A percentile compares a stretch with the other conserved stretches of the same genome.
Conservation (phyloP, 805 yeast genomes). For the Zygosaccharomyces pseudorouxii region DNA sequence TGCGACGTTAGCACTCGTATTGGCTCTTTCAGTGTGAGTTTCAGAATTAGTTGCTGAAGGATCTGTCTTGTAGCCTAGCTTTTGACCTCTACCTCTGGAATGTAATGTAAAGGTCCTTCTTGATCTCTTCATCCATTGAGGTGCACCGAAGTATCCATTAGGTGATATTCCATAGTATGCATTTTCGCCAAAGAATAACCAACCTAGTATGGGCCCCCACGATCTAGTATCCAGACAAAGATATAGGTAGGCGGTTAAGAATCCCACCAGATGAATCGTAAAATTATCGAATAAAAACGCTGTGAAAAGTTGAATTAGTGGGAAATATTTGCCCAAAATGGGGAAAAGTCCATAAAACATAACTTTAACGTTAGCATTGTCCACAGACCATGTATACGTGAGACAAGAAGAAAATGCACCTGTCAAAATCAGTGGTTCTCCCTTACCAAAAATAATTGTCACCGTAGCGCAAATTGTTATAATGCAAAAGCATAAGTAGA, state of each 20-base stretch:
- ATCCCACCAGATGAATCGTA: slow-evolving; percentile 45
- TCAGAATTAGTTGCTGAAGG: neutral
- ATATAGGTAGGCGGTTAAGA: slow-evolving; percentile 53
- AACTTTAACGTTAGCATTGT: slow-evolving; percentile 48
- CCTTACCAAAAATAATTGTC: slow-evolving; percentile 14
- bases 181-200: slow-evolving; percentile 20
- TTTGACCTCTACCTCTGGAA: slow-evolving; percentile 8
- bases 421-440: slow-evolving; percentile 17
- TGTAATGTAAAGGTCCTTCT: neutral
- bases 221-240: slow-evolving; percentile 60
- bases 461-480: slow-evolving; percentile 10
- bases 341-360: slow-evolving; percentile 51
- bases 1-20: neutral
- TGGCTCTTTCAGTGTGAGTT: neutral
- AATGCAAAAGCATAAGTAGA: slow-evolving; percentile 25
- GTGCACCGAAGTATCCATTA: slow-evolving; percentile 26
- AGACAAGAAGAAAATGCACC: slow-evolving; percentile 33
- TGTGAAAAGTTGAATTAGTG: slow-evolving; percentile 33
- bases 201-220: slow-evolving; percentile 43
- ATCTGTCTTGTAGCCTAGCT: slow-evolving; percentile 6
- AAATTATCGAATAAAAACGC: slow-evolving; percentile 42
- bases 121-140: slow-evolving; percentile 11
- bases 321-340: slow-evolving; percentile 55
- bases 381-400: slow-evolving; percentile 59
- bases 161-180: slow-evolving; percentile 22